Evolutionary conservation across 495 filamentous ascomycete genomes (phyloP), one percentile per base, ranked within the genome.

Genomic region (Letharia columbiana): DNA sequence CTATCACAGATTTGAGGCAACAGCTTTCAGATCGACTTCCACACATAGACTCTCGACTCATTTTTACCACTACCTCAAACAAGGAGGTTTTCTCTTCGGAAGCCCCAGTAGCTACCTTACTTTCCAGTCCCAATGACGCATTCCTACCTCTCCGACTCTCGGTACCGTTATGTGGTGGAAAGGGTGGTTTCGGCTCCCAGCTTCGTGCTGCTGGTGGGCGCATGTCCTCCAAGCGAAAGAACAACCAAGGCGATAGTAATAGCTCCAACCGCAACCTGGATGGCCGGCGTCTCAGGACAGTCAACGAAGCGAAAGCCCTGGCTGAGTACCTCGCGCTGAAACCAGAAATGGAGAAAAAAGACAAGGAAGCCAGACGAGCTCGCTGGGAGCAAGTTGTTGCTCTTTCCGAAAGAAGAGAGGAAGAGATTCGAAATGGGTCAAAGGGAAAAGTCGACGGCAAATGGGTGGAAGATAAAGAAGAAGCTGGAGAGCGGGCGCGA

Each of bases 121-220:
- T 86, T 23, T 76, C 79, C 60, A 70, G 67, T 47, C 65, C 72
- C n/a, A 62, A 80, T 67, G 82, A 85, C 80, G 80, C 79, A 66
- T 85, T 97, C 69, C 82, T 98, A 63, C 85, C 91, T 3, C 83
- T 98, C 13, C 91, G 91, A 57, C 83, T 98, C 37, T 85, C 86
- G 20, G 78, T 86, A 10, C 80, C 89, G 13, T 78, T 96, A 49
- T 87, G 85, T 71, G 94, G 94, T 73, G 94, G 94, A 71, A 98
- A 98, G 73, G 94, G 94, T 74, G 94, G 94, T 64, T 98, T 98
- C 76, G 94, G 94, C 68, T 96, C 92, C 9, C 95, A 98, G 75
- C 87, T 98, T 39, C 91, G 94, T 73, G 94, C 94, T 7, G 94
- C 94, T 18, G 94, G 94, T 73, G 94, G 94, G 20, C 94, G 94